Evolutionary conservation across 805 yeast species (phyloP).

Genomic region (Candida bentonensis): DNA sequence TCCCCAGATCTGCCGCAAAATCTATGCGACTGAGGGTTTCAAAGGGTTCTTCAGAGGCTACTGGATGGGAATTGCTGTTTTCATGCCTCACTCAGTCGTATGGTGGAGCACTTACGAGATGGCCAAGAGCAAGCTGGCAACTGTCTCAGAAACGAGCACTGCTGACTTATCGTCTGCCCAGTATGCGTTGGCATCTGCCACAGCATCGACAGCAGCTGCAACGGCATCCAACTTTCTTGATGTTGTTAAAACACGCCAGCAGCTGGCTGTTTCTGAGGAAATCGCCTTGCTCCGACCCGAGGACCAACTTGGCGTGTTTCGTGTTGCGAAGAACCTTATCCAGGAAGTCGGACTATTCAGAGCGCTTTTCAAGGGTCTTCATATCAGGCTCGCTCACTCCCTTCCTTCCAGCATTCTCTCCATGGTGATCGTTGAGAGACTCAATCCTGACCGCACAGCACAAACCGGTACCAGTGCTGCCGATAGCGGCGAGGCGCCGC

Average conservation of each 20-base stretch:
- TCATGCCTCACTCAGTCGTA: conserved; percentile 28
- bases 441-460: conserved; percentile 21
- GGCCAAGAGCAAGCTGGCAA: conserved; percentile 3
- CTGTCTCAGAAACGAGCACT: conserved; percentile 3
- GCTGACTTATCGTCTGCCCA: conserved; percentile 12
- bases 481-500: too few species aligned
- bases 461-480: too few species aligned
- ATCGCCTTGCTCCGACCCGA: conserved; percentile 24
- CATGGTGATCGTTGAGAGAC: conserved; percentile 27
- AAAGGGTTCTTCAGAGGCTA: conserved; percentile 71
- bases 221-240: conserved; percentile 26
- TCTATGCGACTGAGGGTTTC: conserved; percentile 54
- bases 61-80: conserved; percentile 30
- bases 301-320: conserved; percentile 20
- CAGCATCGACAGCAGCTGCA: conserved; percentile 23
- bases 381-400: conserved; percentile 22
- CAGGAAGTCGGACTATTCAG: conserved; percentile 23
- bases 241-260: conserved; percentile 31
- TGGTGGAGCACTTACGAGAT: conserved; percentile 28
- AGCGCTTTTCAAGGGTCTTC: conserved; percentile 25
- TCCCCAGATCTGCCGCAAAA: conserved; percentile 11
- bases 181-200: conserved; percentile 22
- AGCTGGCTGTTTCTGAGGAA: conserved; percentile 27
- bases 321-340: conserved; percentile 23
- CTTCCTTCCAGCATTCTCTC: conserved; percentile 27